Evolutionary conservation across 495 filamentous ascomycete genomes (phyloP).

Genomic region (Hypoxylon lenormandii): DNA sequence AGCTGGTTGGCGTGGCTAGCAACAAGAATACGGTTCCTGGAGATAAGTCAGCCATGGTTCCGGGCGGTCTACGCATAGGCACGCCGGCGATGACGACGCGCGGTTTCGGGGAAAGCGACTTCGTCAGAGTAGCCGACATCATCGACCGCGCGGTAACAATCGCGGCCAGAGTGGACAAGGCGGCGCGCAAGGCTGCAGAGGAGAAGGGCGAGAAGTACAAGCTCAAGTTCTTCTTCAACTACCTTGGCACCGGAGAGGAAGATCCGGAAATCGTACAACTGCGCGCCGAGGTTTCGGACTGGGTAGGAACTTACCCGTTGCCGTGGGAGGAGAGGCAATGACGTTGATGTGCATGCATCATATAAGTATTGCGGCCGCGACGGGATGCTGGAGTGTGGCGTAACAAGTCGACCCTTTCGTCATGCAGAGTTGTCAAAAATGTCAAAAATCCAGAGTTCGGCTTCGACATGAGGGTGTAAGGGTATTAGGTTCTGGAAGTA

Average conservation of each 20-base stretch:
- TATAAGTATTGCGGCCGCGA: constrained; percentile 17
- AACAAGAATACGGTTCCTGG: constrained; percentile 99
- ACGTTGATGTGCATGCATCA: constrained; percentile 35
- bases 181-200: constrained; percentile 78
- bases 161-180: constrained; percentile 83
- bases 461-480: neutral
- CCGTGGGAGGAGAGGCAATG: constrained; percentile 73
- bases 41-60: constrained; percentile 90
- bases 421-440: constrained; percentile 7
- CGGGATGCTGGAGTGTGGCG: neutral
- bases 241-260: constrained; percentile 82
- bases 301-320: constrained; percentile 91
- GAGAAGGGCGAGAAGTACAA: constrained; percentile 83
- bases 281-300: constrained; percentile 90
- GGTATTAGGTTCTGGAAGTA: too few species aligned
- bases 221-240: constrained; percentile 86
- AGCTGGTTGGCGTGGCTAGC: constrained; percentile 91
- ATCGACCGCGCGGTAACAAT: constrained; percentile 92
- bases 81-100: constrained; percentile 98
- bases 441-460: constrained; percentile 10
- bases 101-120: constrained; percentile 88
- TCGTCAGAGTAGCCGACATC: constrained; percentile 87
- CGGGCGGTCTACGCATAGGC: constrained; percentile 90
- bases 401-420: neutral
- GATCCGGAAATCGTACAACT: constrained; percentile 87